Base-by-base conservation (phyloP, 2,329 filamentous ascomycete species). In the Aureobasidium sp. region DNA sequence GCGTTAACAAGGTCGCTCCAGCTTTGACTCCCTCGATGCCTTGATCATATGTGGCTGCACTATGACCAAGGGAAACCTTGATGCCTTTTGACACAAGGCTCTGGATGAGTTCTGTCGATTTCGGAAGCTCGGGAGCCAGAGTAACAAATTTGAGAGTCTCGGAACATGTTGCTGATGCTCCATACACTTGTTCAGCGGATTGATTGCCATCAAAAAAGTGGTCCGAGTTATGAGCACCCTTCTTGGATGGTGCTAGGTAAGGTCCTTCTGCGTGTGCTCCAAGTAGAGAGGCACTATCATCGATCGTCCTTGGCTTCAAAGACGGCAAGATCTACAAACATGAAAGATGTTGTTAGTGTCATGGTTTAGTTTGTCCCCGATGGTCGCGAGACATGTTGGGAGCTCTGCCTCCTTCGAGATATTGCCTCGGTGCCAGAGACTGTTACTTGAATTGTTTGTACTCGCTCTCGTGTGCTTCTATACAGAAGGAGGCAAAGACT, bases 201-300 rank as follows among this genome's bases (percentile, higher is more conserved):
- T 70, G 61, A 2, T 69, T 71, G 35, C 65, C 67, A 11, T 66
- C 60, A 45, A 74, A 71, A 67, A 80, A 79, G 46, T 78, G 74
- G 23, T 72, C 70, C 27, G 71, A 68, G 62, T 78, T 76, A 67
- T 83, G 80, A 7, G 80, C 80, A 40, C 81, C 81, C 67, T 79
- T 80, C 66, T 82, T 83, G 3, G 70, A 69, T 1, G 78, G 75
- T 61, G 78, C 74, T 6, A 84, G 75, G 65, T 80, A 83, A 8
- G 81, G 81, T 2, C 81, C 81, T 74, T 83, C 81, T 19, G 75
- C 74, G 65, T 83, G 81, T n/a, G 79, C 79, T 31, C 81, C 81
- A 1, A 83, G 74, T 6, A 83, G 72, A 19, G 76, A 74, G n/a
- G 81, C 80, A 4, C 74, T 74, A 15, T 68, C 64, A 10, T 71